Conservation (phyloP, 73 alveolate species). For the Uronychia binucleata region DNA sequence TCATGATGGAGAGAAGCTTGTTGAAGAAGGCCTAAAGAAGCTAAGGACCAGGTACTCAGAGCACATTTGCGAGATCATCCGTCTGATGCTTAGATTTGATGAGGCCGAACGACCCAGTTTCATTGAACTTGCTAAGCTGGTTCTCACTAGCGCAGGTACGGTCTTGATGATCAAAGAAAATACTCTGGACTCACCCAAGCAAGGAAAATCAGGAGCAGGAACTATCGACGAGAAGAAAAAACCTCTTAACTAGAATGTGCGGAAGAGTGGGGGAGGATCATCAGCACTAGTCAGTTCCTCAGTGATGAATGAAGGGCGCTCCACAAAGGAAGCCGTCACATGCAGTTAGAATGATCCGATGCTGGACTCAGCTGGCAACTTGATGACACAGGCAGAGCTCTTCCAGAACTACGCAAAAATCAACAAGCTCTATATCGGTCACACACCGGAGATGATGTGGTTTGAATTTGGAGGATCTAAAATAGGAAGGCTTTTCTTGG, state of each 20-base stretch:
- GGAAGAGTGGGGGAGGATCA: constrained; percentile 32
- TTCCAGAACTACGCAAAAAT: constrained; percentile 55
- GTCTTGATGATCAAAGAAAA: too few species aligned
- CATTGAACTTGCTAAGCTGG: constrained; percentile 84
- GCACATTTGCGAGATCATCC: constrained; percentile 69
- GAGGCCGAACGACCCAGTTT: constrained; percentile 93
- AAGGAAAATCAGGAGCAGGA: constrained; percentile 15
- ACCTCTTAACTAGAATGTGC: constrained; percentile 17
- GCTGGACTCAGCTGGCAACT: constrained; percentile 24
- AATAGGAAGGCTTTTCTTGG: constrained; percentile 79
- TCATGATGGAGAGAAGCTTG: constrained; percentile 90
- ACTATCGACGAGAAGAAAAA: constrained; percentile 32
- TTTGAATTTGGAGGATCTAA: constrained; percentile 94
- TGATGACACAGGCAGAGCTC: constrained; percentile 41
- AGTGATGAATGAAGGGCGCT: constrained; percentile 8
- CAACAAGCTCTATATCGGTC: constrained; percentile 50
- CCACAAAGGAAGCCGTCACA: constrained; percentile 39
- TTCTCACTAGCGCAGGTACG: constrained; percentile 72
- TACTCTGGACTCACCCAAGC: constrained; percentile 30
- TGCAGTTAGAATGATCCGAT: background rate
- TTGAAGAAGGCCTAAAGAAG: constrained; percentile 74
- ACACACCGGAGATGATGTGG: constrained; percentile 69
- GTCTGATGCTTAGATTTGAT: constrained; percentile 89
- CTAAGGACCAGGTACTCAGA: constrained; percentile 64
- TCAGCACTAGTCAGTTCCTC: constrained; percentile 23